phyloP scores from a whole-genome alignment of 345 rosid genomes.

The Microthlaspi erraticum region DNA sequence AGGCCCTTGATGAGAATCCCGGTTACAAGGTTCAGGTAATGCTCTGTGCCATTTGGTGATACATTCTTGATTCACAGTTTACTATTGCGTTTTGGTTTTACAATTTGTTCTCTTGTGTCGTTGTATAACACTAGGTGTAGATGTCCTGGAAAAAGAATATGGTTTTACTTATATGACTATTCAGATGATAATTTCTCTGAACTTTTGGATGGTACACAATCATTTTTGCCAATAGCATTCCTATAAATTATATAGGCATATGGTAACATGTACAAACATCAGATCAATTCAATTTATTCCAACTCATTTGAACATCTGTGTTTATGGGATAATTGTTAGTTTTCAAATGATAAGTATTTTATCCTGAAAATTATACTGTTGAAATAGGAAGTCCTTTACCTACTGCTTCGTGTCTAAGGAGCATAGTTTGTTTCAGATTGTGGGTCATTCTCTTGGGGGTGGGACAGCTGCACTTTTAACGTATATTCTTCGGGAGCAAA shows the following conservation, averaged over 20 bases:
- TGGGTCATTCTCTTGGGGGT: conserved; percentile 98
- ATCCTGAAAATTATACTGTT: background rate
- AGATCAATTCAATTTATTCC: background rate
- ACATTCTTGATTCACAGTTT: conserved; percentile 14
- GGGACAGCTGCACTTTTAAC: conserved; percentile 96
- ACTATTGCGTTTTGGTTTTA: background rate
- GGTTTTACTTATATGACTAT: background rate
- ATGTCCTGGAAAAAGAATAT: background rate
- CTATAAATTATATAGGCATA: background rate
- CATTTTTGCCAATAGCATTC: conserved; percentile 5
- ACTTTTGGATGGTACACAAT: background rate
- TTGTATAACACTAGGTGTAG: background rate
- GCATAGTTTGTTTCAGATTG: conserved; percentile 60
- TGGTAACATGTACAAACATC: conserved; percentile 5
- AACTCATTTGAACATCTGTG: background rate
- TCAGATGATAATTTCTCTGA: background rate
- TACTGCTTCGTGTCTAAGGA: conserved; percentile 15
- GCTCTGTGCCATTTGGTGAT: conserved; percentile 4
- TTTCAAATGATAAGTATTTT: background rate
- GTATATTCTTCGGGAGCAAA: conserved; percentile 85
- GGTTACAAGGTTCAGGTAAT: conserved; percentile 81
- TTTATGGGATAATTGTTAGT: background rate
- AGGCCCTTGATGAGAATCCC: conserved; percentile 72
- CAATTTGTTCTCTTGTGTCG: background rate
- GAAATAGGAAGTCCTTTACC: conserved; percentile 5